Evolutionary conservation across 1,284 basidiomycete genomes (phyloP), one percentile per base, ranked within the genome.

Genomic region (Ceratobasidium sp.): DNA sequence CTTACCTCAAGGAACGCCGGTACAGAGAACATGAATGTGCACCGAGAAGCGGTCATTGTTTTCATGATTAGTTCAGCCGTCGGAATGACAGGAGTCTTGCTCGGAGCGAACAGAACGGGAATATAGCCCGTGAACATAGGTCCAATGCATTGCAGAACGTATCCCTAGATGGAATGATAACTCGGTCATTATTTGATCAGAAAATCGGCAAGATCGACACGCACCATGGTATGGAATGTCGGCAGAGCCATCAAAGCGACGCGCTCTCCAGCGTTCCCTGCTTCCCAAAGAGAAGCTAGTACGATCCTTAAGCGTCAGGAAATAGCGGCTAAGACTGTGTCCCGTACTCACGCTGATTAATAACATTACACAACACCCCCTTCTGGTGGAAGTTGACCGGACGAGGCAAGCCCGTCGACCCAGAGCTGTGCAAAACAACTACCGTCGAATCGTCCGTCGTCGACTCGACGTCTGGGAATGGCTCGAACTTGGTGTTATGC

Each of bases 1-100:
- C 73, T 50, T 21, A 73, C 74, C 47, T 74, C 75, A 9, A 63
- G 41, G 64, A 74, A 73, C 3, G 35, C 73, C 1, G 75, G 75
- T 2, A 76, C 66, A 46, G 64, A 44, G 26, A 76, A 47, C 9
- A 73, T 4, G 30, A 46, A 49, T 16, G 28, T 26, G 13, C 41
- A 46, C 21, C 57, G 30, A 14, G 47, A 28, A 4, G 28, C 54
- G 1, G 18, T 50, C 7, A 57, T 30, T n/a, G 44, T 58, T 5
- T 74, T 18, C 35, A 74, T 41, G 16, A 74, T 70, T 26, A 52
- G 41, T 9, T 76, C 46, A 16, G 75, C 62, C 18, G 75, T 66
- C 3, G 75, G 75, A 6, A 74, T 38, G 8, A 35, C 50, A 18
- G 73, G 67, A 23, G 43, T 26, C 4, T 21, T 21, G 35, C 46